Percentiles rank a stretch among this genome's conserved stretches.
Evolutionary conservation across 2,329 filamentous ascomycete genomes (phyloP).

Genomic region (Botrytis fragariae): DNA sequence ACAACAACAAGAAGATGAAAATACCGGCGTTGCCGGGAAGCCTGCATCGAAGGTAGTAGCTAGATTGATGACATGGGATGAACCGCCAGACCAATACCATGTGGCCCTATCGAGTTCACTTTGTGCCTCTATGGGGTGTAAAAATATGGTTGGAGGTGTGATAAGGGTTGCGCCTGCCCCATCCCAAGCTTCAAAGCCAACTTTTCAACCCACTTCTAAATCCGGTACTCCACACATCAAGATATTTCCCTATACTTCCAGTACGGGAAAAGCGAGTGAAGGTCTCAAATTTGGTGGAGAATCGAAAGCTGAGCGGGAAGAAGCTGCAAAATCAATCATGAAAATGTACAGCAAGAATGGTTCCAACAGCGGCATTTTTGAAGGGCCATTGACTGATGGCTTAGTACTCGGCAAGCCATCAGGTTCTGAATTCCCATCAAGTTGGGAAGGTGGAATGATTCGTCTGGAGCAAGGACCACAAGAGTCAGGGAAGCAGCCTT

Average conservation of each 20-base stretch:
- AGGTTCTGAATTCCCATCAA: constrained; percentile 51
- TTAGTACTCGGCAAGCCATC: constrained; percentile 65
- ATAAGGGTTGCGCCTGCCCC: constrained; percentile 84
- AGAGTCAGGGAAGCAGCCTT: constrained; percentile 48
- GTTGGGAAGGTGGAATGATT: constrained; percentile 82
- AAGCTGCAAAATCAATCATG: constrained; percentile 68
- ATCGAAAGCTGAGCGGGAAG: constrained; percentile 77
- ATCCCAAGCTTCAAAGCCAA: constrained; percentile 31
- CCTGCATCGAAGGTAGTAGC: constrained; percentile 70
- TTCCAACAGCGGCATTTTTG: constrained; percentile 61
- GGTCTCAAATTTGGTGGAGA: constrained; percentile 86
- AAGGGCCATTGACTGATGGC: constrained; percentile 86
- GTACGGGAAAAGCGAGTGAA: constrained; percentile 54
- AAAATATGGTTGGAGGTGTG: constrained; percentile 78
- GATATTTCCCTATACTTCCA: constrained; percentile 73
- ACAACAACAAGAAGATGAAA: constrained; percentile 65
- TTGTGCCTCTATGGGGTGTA: constrained; percentile 68
- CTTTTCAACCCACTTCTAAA: constrained; percentile 45
- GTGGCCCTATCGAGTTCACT: constrained; percentile 75
- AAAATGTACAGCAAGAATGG: constrained; percentile 62
- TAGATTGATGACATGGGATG: constrained; percentile 73
- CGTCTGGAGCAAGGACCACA: constrained; percentile 65
- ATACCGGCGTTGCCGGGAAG: constrained; percentile 54
- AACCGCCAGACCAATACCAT: constrained; percentile 79
- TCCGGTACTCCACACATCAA: constrained; percentile 56